Percentiles rank a stretch among this genome's conserved stretches.
Evolutionary conservation across 345 rosid genomes (phyloP).

Genomic region (Sonneratia caseolaris): DNA sequence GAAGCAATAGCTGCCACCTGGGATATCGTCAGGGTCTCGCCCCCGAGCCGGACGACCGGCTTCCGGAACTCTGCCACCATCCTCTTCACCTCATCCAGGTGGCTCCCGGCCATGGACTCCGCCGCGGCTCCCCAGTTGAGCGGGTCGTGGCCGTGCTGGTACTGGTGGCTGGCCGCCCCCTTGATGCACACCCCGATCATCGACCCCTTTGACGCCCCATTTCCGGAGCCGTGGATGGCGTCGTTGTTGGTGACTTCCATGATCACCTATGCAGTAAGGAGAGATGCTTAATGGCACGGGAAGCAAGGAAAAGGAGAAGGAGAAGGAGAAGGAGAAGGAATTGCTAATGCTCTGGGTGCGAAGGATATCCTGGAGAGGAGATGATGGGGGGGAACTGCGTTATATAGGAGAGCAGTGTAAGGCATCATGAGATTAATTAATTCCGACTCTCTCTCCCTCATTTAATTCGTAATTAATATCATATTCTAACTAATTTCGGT

Average conservation of each 20-base stretch:
- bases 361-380: conserved; percentile 17
- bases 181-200: conserved; percentile 5
- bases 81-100: conserved; percentile 68
- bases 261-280: not conserved
- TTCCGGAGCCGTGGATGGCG: not conserved
- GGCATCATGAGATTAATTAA: not conserved
- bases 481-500: too few relatives aligned
- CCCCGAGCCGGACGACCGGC: conserved; percentile 56
- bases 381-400: not conserved
- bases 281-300: not conserved
- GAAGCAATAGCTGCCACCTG: conserved; percentile 65
- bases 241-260: not conserved
- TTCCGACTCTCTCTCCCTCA: too few relatives aligned
- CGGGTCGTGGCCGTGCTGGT: conserved; percentile 28
- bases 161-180: not conserved
- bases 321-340: not conserved
- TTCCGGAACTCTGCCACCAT: conserved; percentile 68
- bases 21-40: conserved; percentile 64
- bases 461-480: too few relatives aligned
- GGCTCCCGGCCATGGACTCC: conserved; percentile 57
- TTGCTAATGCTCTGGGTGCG: not conserved
- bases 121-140: conserved; percentile 71
- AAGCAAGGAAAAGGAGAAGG: too few relatives aligned
- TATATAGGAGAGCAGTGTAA: conserved; percentile 14
- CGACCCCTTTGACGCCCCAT: not conserved